Conservation (phyloP, 2,329 filamentous ascomycete genomes). For the Penicillium sp. region DNA sequence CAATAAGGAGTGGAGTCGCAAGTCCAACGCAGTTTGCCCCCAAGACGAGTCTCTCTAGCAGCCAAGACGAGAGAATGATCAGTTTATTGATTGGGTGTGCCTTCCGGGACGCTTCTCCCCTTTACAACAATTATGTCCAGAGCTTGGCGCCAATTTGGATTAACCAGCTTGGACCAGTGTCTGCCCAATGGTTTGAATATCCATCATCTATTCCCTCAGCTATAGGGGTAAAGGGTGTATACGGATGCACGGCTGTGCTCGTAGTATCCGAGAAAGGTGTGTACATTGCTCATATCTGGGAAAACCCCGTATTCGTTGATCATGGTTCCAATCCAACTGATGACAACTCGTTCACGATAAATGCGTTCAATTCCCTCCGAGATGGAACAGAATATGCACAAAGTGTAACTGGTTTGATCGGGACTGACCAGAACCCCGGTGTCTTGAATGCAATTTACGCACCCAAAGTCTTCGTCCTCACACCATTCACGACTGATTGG, state of each 20-base stretch:
- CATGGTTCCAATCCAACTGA: not conserved
- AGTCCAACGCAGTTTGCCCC: not conserved
- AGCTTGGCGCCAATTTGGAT: not conserved
- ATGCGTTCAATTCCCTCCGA: not conserved
- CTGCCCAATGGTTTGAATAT: conserved; percentile 1
- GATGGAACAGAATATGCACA: not conserved
- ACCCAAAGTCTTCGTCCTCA: conserved; percentile 1
- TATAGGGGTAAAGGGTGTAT: not conserved
- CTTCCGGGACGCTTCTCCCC: not conserved
- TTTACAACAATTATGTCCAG: not conserved
- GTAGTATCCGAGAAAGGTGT: conserved; percentile 1
- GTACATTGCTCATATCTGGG: conserved; percentile 2
- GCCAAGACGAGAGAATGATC: not conserved
- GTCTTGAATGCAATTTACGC: conserved; percentile 1
- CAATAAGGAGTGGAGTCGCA: not conserved
- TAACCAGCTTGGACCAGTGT: not conserved
- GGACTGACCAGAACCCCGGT: not conserved
- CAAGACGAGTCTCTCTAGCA: not conserved
- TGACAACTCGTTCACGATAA: not conserved
- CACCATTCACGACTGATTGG: not conserved
- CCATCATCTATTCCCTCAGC: not conserved
- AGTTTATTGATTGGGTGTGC: not conserved
- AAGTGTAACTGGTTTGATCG: not conserved
- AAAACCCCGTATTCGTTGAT: not conserved
- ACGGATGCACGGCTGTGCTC: not conserved